Conservation (phyloP, 2,329 filamentous ascomycete genomes). For the Ophiognomonia clavigignenti-juglandacearum region DNA sequence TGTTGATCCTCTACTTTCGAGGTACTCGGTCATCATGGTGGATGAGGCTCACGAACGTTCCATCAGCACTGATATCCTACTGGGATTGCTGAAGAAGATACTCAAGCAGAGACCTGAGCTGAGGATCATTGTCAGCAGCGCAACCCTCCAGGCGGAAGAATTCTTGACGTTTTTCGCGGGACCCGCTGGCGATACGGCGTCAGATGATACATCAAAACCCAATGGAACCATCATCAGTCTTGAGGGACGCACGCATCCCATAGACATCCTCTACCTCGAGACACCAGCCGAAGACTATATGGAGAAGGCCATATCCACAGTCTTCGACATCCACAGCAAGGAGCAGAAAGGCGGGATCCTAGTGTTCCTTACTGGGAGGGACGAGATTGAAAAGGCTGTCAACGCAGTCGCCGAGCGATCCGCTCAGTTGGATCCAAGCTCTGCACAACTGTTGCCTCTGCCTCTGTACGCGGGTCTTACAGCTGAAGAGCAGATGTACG, state of each 20-base stretch:
- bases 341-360: conserved; percentile 83
- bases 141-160: conserved; percentile 83
- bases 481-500: conserved; percentile 89
- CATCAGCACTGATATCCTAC: conserved; percentile 83
- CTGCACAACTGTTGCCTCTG: conserved; percentile 60
- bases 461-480: conserved; percentile 87
- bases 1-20: conserved; percentile 82
- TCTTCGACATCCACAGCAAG: conserved; percentile 80
- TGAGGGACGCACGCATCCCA: conserved; percentile 83
- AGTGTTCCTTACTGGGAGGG: conserved; percentile 85
- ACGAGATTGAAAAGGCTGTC: conserved; percentile 84
- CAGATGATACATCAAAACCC: conserved; percentile 25
- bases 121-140: conserved; percentile 86
- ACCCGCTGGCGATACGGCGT: conserved; percentile 31
- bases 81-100: conserved; percentile 91
- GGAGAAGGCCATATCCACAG: conserved; percentile 73
- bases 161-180: conserved; percentile 73
- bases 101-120: conserved; percentile 72
- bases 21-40: conserved; percentile 96
- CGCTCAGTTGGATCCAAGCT: conserved; percentile 53
- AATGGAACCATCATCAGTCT: conserved; percentile 68
- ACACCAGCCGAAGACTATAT: conserved; percentile 80
- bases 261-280: conserved; percentile 79
- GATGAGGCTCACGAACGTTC: conserved; percentile 96
- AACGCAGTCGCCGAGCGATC: conserved; percentile 72